A percentile compares a stretch with the other conserved stretches of the same genome.
These are phyloP conservation scores for Apiotrichum porosum DNA, from an alignment of 1,284 basidiomycete species.

Conservation along the genomic window DNA sequence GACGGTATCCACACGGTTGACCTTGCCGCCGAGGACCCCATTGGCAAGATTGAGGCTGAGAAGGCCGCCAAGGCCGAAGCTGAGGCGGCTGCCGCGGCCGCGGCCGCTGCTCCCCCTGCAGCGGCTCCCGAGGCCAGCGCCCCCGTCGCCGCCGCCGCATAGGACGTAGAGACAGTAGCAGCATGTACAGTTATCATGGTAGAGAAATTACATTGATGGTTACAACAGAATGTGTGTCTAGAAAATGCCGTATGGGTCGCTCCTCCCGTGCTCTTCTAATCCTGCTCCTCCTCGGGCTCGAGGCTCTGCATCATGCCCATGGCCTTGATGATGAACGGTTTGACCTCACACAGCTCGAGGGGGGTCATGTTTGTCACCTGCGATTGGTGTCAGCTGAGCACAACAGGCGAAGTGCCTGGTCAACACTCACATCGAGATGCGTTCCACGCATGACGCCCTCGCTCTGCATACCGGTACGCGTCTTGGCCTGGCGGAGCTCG, in stretches of 20 bases:
- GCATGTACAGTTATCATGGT: slow-evolving; percentile 19
- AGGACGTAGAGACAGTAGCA: slow-evolving; percentile 9
- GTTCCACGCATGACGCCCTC: slow-evolving; percentile 53
- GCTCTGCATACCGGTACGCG: slow-evolving; percentile 75
- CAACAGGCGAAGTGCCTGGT: too few relatives aligned
- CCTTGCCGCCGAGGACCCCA: slow-evolving; percentile 33
- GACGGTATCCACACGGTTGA: slow-evolving; percentile 77
- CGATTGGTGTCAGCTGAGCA: background rate
- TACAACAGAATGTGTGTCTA: slow-evolving; percentile 1
- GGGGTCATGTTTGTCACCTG: slow-evolving; percentile 80
- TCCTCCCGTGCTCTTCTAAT: slow-evolving; percentile 4
- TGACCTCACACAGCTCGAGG: slow-evolving; percentile 87
- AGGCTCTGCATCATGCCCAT: slow-evolving; percentile 61
- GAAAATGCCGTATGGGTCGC: background rate
- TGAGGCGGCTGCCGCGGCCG: background rate
- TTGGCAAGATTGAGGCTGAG: slow-evolving; percentile 27
- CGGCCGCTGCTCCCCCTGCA: slow-evolving; percentile 1
- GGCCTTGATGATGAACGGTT: slow-evolving; percentile 78
- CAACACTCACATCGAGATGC: slow-evolving; percentile 62
- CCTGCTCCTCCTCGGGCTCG: slow-evolving; percentile 23
- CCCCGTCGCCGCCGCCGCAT: slow-evolving; percentile 8
- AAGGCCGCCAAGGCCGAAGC: slow-evolving; percentile 23
- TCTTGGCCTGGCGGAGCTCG: slow-evolving; percentile 90
- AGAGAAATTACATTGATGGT: background rate
- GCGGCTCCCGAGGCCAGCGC: background rate